phyloP scores from a whole-genome alignment of 2,329 filamentous ascomycete genomes.

The Paraphoma sp. region DNA sequence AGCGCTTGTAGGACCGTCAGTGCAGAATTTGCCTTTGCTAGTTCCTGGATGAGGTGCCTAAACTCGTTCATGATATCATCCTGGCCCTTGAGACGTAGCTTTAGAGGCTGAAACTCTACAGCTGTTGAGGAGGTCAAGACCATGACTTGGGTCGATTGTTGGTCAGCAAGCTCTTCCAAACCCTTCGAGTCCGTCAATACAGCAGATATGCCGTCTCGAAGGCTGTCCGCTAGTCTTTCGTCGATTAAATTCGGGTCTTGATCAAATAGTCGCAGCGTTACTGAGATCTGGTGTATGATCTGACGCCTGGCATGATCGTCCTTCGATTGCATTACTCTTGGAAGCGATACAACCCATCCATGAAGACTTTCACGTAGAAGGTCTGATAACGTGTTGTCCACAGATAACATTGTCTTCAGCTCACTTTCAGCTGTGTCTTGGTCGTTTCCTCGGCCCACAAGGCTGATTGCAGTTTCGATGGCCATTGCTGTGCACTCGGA shows the following conservation, averaged over 20 bases:
- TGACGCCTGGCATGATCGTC: constrained; percentile 80
- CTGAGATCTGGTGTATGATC: constrained; percentile 77
- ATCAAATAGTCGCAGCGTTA: constrained; percentile 71
- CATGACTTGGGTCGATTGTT: constrained; percentile 16
- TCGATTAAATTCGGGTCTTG: constrained; percentile 70
- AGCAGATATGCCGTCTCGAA: constrained; percentile 75
- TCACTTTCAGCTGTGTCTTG: constrained; percentile 51
- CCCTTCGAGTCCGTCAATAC: constrained; percentile 51
- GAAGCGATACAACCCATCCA: constrained; percentile 81
- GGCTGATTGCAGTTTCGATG: constrained; percentile 79
- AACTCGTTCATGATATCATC: constrained; percentile 68
- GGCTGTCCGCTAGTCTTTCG: constrained; percentile 68
- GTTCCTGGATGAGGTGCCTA: constrained; percentile 63
- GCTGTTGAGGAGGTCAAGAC: constrained; percentile 24
- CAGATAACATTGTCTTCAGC: constrained; percentile 67
- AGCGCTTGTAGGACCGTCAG: constrained; percentile 68
- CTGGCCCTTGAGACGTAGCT: constrained; percentile 68
- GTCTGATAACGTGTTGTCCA: constrained; percentile 68
- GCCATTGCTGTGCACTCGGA: constrained; percentile 72
- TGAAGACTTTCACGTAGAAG: constrained; percentile 74
- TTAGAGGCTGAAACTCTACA: constrained; percentile 63
- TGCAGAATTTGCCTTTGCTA: constrained; percentile 54
- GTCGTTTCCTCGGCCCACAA: constrained; percentile 58
- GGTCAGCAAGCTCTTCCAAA: constrained; percentile 23
- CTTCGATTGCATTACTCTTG: constrained; percentile 80